These are phyloP conservation scores for Apophysomyces sp. DNA, from an alignment of 371 early-diverging fungal species.

Conservation along the genomic window DNA sequence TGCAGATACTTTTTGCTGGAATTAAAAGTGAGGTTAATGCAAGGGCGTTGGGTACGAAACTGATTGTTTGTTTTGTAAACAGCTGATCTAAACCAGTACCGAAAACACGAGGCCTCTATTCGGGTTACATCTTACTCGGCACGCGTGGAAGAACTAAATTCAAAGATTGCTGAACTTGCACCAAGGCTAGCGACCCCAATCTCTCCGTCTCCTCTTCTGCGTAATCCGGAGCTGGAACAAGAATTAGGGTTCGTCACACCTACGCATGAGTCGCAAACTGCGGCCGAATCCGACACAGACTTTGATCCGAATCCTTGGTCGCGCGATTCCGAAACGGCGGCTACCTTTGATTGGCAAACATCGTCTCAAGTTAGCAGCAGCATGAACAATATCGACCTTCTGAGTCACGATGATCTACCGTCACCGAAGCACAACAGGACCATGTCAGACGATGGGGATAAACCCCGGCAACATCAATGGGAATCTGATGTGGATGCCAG, in stretches of 20 bases:
- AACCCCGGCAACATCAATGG: slow-evolving; percentile 55
- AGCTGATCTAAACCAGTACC: slow-evolving; percentile 56
- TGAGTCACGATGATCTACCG: slow-evolving; percentile 19
- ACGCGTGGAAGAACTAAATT: slow-evolving; percentile 47
- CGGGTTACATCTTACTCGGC: slow-evolving; percentile 48
- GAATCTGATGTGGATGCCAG: slow-evolving; percentile 67
- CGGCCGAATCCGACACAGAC: slow-evolving; percentile 12
- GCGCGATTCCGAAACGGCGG: slow-evolving; percentile 12
- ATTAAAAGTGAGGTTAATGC: slow-evolving; percentile 52
- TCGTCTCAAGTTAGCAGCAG: slow-evolving; percentile 4
- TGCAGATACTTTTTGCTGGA: slow-evolving; percentile 59
- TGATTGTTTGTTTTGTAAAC: slow-evolving; percentile 1
- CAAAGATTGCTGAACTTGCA: slow-evolving; percentile 31
- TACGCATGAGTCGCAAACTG: slow-evolving; percentile 1
- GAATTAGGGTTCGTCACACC: slow-evolving; percentile 29
- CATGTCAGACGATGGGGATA: not conserved
- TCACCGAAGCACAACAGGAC: not conserved
- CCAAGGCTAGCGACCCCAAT: slow-evolving; percentile 34
- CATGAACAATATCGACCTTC: slow-evolving; percentile 31
- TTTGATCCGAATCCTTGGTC: slow-evolving; percentile 50
- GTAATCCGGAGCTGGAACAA: slow-evolving; percentile 43
- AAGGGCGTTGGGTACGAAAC: not conserved
- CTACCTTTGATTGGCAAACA: not conserved
- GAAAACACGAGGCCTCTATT: slow-evolving; percentile 52
- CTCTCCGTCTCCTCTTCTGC: slow-evolving; percentile 21